Evolutionary conservation across 257 asterid genomes (phyloP).

Genomic region (Knoxia roxburghii): DNA sequence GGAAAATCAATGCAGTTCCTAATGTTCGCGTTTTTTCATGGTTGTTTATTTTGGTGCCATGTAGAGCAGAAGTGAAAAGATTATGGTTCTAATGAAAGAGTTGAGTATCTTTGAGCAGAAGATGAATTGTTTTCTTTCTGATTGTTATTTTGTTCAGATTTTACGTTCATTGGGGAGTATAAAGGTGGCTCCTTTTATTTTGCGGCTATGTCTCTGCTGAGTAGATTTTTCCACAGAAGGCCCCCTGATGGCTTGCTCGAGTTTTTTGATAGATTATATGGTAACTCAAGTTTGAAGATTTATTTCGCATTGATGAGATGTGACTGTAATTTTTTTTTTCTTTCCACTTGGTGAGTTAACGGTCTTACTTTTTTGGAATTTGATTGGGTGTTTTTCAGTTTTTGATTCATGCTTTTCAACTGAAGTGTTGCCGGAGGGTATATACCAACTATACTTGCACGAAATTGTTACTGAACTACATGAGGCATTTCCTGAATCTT

Average conservation of each 20-base stretch:
- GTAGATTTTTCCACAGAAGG: conserved; percentile 90
- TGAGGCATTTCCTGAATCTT: conserved; percentile 81
- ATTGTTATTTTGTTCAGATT: conserved; percentile 10
- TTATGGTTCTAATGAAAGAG: not conserved
- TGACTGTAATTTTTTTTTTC: not conserved
- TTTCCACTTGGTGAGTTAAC: conserved; percentile 11
- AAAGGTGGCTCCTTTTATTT: conserved; percentile 25
- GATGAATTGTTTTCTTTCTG: not conserved
- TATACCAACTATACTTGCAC: conserved; percentile 88
- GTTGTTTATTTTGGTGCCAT: not conserved
- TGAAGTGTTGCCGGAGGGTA: conserved; percentile 83
- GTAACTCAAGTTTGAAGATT: conserved; percentile 31
- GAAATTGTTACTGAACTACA: conserved; percentile 82
- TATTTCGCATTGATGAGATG: not conserved
- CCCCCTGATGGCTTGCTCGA: conserved; percentile 98
- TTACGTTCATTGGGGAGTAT: conserved; percentile 27
- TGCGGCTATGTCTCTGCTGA: conserved; percentile 65
- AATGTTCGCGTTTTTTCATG: not conserved
- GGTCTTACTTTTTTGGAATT: conserved; percentile 13
- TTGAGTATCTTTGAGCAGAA: not conserved
- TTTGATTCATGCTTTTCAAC: conserved; percentile 97
- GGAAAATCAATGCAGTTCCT: not conserved
- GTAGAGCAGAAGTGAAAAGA: not conserved
- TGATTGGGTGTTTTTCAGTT: conserved; percentile 48
- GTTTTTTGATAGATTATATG: conserved; percentile 83